Percentiles rank a stretch among this genome's conserved stretches.
These are phyloP conservation scores for Truncatella angustata DNA, from an alignment of 2,329 filamentous ascomycete species.

Conservation along the genomic window DNA sequence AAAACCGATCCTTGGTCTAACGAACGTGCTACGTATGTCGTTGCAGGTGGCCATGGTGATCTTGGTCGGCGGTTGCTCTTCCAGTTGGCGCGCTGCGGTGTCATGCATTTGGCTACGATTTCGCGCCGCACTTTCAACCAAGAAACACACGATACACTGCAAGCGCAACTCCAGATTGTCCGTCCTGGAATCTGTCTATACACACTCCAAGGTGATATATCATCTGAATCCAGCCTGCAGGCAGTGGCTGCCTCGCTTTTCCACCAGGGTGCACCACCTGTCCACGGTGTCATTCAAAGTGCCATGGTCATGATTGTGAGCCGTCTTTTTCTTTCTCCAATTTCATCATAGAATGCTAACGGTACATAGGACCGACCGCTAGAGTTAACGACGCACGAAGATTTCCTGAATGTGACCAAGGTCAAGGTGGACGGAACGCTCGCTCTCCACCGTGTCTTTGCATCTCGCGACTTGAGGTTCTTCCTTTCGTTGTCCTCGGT, in stretches of 20 bases:
- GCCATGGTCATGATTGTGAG: too few relatives aligned
- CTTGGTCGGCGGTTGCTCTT: slow-evolving; percentile 14
- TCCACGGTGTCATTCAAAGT: too few relatives aligned
- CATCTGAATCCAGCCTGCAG: too few relatives aligned
- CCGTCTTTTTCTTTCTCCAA: too few relatives aligned
- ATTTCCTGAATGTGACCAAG: neutral
- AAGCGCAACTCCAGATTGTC: neutral
- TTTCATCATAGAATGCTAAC: neutral
- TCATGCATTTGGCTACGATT: slow-evolving; percentile 11
- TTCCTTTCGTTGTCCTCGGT: slow-evolving; percentile 14
- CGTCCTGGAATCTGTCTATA: slow-evolving; percentile 10
- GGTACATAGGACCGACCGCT: neutral
- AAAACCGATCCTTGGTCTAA: slow-evolving; percentile 1
- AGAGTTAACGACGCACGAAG: neutral
- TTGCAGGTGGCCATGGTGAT: slow-evolving; percentile 19
- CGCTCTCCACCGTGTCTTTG: neutral
- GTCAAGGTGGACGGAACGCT: neutral
- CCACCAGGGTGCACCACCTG: too few relatives aligned
- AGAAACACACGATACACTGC: neutral
- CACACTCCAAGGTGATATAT: slow-evolving; percentile 9
- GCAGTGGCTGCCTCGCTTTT: too few relatives aligned
- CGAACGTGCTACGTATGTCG: slow-evolving; percentile 13
- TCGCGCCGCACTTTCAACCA: neutral
- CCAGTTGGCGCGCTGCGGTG: slow-evolving; percentile 16
- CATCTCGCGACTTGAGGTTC: slow-evolving; percentile 3